Base-by-base conservation (phyloP, 768 basidiomycete genomes). In the Gloeostereum incarnatum region DNA sequence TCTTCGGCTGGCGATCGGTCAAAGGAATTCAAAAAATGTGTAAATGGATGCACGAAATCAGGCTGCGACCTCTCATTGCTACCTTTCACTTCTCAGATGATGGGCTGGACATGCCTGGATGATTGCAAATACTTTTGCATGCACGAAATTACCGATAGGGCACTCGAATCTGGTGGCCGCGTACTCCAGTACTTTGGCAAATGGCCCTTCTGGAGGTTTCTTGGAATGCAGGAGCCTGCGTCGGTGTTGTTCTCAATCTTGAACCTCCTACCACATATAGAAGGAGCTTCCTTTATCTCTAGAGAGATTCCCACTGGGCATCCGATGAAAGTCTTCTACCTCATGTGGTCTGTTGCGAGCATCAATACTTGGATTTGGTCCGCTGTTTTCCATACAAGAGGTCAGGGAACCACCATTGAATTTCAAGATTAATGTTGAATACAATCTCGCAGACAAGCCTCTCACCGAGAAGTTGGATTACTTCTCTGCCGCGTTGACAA, bases 351-450 rank as follows among this genome's bases (percentile, higher is more conserved):
- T 0, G 57, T 72, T 42, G 61, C 78, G 26, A 88, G 83, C 52
- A 64, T 91, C 45, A 93, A 94, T 48, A 82, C 91, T 1, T 99
- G 94, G 94, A 49, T 86, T 21, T 93, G 90, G 89, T 90, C 86
- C 2, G 59, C 79, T 1, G 69, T 97, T 2, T 99, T 98, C 50
- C 96, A 99, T 54, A 87, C 83, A 0, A 70, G 96, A 74, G 91
- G 92, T 87, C 46, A 49, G 78, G 53, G 2, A 5, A 21, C 19
- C n/a, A n/a, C n/a, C n/a, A n/a, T 21, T 43, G 18, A 25, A 31
- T 23, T 35, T 24, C 36, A 13, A 21, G 9, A 23, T 31, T 11
- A 16, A 13, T 6, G 4, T 32, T 11, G 11, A 24, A 13, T 30
- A 8, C 11, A 19, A 8, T 2, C 5, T 35, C 10, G 17, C 39